Conservation (phyloP, 1,139 yeast genomes). For the Scheffersomyces cryptocercus region DNA sequence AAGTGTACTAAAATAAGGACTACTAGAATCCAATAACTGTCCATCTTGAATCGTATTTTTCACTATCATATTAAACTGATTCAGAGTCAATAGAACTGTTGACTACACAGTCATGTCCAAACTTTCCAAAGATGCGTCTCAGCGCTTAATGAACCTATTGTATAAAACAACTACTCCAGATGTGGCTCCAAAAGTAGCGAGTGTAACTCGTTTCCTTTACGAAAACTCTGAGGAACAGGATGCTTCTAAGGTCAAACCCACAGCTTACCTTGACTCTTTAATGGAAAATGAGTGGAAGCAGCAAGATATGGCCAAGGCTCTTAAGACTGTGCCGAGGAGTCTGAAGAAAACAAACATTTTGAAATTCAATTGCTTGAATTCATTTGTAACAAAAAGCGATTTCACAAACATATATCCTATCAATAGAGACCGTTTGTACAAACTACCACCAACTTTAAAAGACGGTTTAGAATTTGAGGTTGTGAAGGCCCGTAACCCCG, state of each 20-base stretch:
- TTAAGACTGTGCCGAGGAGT: slow-evolving; percentile 23
- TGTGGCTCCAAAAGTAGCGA: slow-evolving; percentile 27
- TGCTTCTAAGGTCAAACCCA: slow-evolving; percentile 7
- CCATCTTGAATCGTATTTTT: too few species aligned
- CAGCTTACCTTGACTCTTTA: slow-evolving; percentile 31
- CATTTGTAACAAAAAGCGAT: slow-evolving; percentile 39
- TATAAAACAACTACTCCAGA: slow-evolving; percentile 32
- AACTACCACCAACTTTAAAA: slow-evolving; percentile 19
- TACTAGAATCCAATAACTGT: too few species aligned
- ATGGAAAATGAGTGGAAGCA: slow-evolving; percentile 35
- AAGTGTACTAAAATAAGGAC: too few species aligned
- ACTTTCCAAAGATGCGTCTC: slow-evolving; percentile 22
- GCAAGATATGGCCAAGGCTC: slow-evolving; percentile 26
- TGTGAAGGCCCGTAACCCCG: slow-evolving; percentile 51
- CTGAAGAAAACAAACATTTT: slow-evolving; percentile 27
- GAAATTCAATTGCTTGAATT: slow-evolving; percentile 35
- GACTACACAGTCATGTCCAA: slow-evolving; percentile 10
- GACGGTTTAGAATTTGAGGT: slow-evolving; percentile 32
- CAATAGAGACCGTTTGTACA: slow-evolving; percentile 29
- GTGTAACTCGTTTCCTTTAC: slow-evolving; percentile 27
- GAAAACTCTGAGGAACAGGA: slow-evolving; percentile 11
- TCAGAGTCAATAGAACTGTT: too few species aligned
- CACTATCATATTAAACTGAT: too few species aligned
- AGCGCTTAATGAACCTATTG: slow-evolving; percentile 32
- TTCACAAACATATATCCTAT: slow-evolving; percentile 39